These are phyloP conservation scores for Hypoxylon intermedium DNA, from an alignment of 495 filamentous ascomycete genomes.

Conservation along the genomic window DNA sequence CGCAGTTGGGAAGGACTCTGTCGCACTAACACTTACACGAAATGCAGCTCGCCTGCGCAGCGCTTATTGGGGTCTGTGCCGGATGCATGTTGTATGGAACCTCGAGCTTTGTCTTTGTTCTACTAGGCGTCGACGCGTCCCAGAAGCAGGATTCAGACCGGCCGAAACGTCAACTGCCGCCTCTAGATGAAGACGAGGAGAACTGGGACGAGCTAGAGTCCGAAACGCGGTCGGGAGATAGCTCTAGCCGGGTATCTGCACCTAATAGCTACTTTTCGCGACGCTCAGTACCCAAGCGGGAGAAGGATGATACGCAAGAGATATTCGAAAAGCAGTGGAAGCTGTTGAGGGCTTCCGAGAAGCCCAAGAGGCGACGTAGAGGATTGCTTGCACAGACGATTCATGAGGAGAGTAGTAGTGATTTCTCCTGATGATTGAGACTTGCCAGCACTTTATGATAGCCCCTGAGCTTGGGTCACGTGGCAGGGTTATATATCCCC, in stretches of 20 bases:
- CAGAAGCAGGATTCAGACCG: constrained; percentile 16
- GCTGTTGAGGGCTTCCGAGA: constrained; percentile 35
- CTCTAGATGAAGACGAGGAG: constrained; percentile 48
- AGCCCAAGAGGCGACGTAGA: constrained; percentile 42
- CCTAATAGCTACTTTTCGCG: background rate
- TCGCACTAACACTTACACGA: constrained; percentile 20
- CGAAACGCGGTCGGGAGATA: constrained; percentile 18
- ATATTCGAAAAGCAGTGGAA: constrained; percentile 40
- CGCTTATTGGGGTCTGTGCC: constrained; percentile 61
- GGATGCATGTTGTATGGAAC: constrained; percentile 58
- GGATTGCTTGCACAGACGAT: constrained; percentile 65
- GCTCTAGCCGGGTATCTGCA: constrained; percentile 18
- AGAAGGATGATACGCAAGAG: constrained; percentile 21
- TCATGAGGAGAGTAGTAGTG: constrained; percentile 68
- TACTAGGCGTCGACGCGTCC: constrained; percentile 47
- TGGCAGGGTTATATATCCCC: background rate
- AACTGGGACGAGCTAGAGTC: constrained; percentile 15
- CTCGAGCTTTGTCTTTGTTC: constrained; percentile 48
- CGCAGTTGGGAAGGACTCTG: background rate
- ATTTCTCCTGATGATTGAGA: constrained; percentile 23
- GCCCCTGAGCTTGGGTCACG: background rate
- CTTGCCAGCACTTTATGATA: background rate
- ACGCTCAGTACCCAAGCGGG: constrained; percentile 7
- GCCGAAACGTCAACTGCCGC: constrained; percentile 1
- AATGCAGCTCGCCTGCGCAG: constrained; percentile 61